phyloP scores from a whole-genome alignment of 108 stramenopile species.

The Epipyxis sp. region DNA sequence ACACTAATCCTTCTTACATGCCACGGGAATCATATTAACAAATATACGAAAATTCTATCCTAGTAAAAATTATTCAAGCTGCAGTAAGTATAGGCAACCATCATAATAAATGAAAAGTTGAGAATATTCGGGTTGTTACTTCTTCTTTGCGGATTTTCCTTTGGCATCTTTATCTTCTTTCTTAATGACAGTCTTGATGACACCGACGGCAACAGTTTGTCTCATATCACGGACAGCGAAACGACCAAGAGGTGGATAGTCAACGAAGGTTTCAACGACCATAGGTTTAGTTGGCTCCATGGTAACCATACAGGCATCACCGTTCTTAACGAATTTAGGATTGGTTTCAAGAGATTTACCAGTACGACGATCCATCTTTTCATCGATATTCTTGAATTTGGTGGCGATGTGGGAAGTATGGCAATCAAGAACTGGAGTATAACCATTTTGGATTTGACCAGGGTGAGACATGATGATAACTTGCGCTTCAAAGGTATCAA shows the following conservation, averaged over 20 bases:
- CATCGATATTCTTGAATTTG: constrained; percentile 73
- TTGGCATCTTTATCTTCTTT: constrained; percentile 45
- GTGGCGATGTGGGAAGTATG: constrained; percentile 94
- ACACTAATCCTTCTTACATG: too few species aligned
- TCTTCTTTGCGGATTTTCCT: constrained; percentile 48
- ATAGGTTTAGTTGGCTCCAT: constrained; percentile 77
- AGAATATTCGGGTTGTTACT: too few species aligned
- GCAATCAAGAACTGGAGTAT: constrained; percentile 87
- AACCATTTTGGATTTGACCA: constrained; percentile 74
- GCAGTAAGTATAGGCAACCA: too few species aligned
- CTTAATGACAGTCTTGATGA: constrained; percentile 78
- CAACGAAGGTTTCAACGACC: constrained; percentile 31
- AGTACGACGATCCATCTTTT: constrained; percentile 84
- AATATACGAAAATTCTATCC: too few species aligned
- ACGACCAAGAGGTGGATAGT: constrained; percentile 33
- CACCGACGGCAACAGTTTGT: constrained; percentile 79
- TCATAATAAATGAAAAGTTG: too few species aligned
- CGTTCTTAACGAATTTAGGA: constrained; percentile 78
- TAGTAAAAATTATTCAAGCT: too few species aligned
- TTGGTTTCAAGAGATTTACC: constrained; percentile 76
- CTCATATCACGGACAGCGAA: constrained; percentile 45
- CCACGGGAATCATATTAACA: too few species aligned
- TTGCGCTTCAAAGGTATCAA: constrained; percentile 72
- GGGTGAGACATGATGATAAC: constrained; percentile 89
- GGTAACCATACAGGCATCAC: constrained; percentile 81